phyloP scores from a whole-genome alignment of 2,329 filamentous ascomycete genomes.

The Davidsoniella eucalypti region DNA sequence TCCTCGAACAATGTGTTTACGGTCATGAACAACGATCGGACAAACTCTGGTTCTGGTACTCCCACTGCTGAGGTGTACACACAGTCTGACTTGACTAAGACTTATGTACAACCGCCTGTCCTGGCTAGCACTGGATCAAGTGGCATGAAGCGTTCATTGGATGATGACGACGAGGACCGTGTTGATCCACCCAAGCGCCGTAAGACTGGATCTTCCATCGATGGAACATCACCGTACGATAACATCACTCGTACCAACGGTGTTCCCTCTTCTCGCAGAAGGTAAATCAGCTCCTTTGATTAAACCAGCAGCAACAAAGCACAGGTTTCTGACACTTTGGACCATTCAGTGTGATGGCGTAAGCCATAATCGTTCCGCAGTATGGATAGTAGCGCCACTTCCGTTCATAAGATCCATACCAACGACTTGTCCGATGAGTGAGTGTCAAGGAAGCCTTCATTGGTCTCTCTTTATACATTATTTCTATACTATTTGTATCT shows the following conservation, averaged over 20 bases:
- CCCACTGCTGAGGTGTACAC: conserved; percentile 54
- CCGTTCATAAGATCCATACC: neutral
- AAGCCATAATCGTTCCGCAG: conserved; percentile 5
- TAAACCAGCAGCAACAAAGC: conserved; percentile 9
- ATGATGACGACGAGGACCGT: conserved; percentile 42
- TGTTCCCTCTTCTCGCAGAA: conserved; percentile 25
- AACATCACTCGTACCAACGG: conserved; percentile 31
- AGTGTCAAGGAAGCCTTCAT: neutral
- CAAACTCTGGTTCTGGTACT: conserved; percentile 45
- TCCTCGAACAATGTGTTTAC: conserved; percentile 74
- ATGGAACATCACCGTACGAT: conserved; percentile 36
- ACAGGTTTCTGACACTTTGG: conserved; percentile 14
- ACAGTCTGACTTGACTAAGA: conserved; percentile 42
- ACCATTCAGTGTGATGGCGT: conserved; percentile 13
- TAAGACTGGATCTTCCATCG: conserved; percentile 48
- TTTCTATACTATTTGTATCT: neutral
- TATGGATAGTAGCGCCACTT: neutral
- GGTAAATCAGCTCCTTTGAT: conserved; percentile 18
- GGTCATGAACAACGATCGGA: conserved; percentile 69
- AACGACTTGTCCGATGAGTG: neutral
- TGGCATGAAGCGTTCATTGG: conserved; percentile 30
- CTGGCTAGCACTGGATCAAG: conserved; percentile 45
- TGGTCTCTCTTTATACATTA: conserved; percentile 4
- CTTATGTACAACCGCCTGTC: conserved; percentile 46
- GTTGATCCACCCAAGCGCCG: conserved; percentile 55